Evolutionary conservation across 305 asterid species (phyloP).

Genomic region (Ilex paraguariensis): DNA sequence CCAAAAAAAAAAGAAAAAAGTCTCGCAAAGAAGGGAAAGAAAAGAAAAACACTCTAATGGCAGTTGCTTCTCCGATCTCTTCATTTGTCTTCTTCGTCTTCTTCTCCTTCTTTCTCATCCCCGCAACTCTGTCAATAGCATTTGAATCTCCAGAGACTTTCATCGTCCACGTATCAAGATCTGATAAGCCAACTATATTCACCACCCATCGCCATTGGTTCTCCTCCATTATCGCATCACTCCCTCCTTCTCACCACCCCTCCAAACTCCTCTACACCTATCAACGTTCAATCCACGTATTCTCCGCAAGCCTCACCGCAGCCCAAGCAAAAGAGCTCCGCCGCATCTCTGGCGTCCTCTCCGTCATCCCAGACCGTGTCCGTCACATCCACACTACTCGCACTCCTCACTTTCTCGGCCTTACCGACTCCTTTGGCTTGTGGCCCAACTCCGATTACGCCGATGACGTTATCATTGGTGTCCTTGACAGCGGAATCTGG

Average conservation of each 20-base stretch:
- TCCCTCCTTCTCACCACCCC: slow-evolving; percentile 46
- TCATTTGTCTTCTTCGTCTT: slow-evolving; percentile 14
- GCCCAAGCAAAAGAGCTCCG: slow-evolving; percentile 48
- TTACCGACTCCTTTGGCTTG: too few relatives aligned
- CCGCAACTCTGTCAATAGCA: slow-evolving; percentile 13
- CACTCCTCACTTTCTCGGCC: slow-evolving; percentile 69
- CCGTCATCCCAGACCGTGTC: slow-evolving; percentile 66
- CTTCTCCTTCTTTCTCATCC: slow-evolving; percentile 16
- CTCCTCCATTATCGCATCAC: slow-evolving; percentile 53
- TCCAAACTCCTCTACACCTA: slow-evolving; percentile 67
- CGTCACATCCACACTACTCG: slow-evolving; percentile 76
- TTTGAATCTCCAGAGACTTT: slow-evolving; percentile 47
- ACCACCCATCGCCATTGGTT: slow-evolving; percentile 76
- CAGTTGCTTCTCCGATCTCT: slow-evolving; percentile 13
- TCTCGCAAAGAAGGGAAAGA: too few relatives aligned
- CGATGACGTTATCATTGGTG: too few relatives aligned
- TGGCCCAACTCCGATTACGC: too few relatives aligned
- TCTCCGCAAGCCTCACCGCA: slow-evolving; percentile 63
- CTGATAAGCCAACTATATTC: slow-evolving; percentile 53
- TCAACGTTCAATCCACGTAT: slow-evolving; percentile 53
- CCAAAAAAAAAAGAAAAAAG: too few relatives aligned
- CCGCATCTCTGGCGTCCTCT: slow-evolving; percentile 44
- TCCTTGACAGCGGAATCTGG: too few relatives aligned
- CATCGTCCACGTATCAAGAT: slow-evolving; percentile 68
- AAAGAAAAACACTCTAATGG: too few relatives aligned